A percentile compares a stretch with the other conserved stretches of the same genome.
phyloP scores from a whole-genome alignment of 169 alveolate genomes.

The Plasmodium inui region DNA sequence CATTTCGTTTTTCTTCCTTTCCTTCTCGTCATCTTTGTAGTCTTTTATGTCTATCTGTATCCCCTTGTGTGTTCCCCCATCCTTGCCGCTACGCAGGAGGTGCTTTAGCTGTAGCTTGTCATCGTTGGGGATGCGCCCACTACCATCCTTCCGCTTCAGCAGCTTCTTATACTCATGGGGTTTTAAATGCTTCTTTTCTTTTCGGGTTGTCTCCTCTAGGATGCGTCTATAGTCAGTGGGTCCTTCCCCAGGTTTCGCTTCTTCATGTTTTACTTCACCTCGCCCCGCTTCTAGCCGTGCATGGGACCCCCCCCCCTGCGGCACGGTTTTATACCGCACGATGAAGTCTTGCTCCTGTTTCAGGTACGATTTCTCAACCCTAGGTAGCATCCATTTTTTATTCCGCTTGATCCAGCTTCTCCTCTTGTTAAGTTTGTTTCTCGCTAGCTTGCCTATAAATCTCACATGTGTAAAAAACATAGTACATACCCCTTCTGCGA shows the following conservation, averaged over 20 bases:
- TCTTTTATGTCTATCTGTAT: conserved; percentile 24
- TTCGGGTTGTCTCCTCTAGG: not conserved
- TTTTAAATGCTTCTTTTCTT: conserved; percentile 20
- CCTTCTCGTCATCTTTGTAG: conserved; percentile 52
- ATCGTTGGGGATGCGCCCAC: conserved; percentile 8
- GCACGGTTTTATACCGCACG: conserved; percentile 42
- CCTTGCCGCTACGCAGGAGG: not conserved
- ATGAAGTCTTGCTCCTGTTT: conserved; percentile 70
- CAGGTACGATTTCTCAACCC: conserved; percentile 68
- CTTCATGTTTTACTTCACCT: not conserved
- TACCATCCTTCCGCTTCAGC: conserved; percentile 14
- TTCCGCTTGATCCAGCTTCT: conserved; percentile 70
- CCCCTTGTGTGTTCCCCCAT: not conserved
- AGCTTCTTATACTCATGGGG: conserved; percentile 71
- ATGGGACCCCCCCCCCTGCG: not conserved
- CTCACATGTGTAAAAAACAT: conserved; percentile 66
- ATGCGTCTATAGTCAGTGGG: not conserved
- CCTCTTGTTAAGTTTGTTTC: conserved; percentile 49
- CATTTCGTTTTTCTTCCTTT: conserved; percentile 64
- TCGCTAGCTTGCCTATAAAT: conserved; percentile 53
- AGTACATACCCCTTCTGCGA: not conserved
- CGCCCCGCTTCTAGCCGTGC: not conserved
- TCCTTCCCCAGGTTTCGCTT: not conserved
- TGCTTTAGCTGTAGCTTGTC: conserved; percentile 47
- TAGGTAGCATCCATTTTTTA: conserved; percentile 73